Base-by-base conservation (phyloP, 148 eudicot genomes). In the Vaccinium myrtillus region DNA sequence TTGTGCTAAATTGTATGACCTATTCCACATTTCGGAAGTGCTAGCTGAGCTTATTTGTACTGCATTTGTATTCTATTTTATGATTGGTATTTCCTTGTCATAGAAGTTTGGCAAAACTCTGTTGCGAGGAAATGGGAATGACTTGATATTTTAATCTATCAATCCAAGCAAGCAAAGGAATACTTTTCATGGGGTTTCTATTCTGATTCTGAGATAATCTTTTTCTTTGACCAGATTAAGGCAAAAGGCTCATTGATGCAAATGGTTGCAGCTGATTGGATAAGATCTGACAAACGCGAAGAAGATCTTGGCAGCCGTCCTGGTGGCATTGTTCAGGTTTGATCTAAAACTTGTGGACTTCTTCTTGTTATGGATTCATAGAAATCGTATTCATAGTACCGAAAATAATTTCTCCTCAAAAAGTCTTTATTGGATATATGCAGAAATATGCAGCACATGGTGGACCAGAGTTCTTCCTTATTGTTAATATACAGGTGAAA, bases 381-480 rank as follows among this genome's bases (percentile, higher is more conserved):
- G 49, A 48, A 25, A 65, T 81, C 43, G 15, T 65, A 54, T 8
- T 67, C 46, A 11, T 8, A 49, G 25, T 19, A 71, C 27, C 2
- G 46, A 36, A 19, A 16, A 74, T 25, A 67, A 15, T 71, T 61
- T 73, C 27, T 75, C 53, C 39, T 82, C 65, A 32, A 46, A 63
- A 77, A 67, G 48, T 30, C 48, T 77, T 39, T 81, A 2, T 81
- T 84, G 6, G 80, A 75, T 63, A 25, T 49, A 4, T 84, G 89
- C 90, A 94, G 98, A 90, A 91, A 91, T 91, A 89, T 86, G 98
- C 92, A 23, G 88, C 90, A 27, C 77, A 88, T 14, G 95, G 93
- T 79, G 92, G 98, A 83, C 93, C 91, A 32, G 94, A 94, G 83
- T 94, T 91, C 87, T 94, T 94, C 82, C 81, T 94, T 67, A 83